These are phyloP conservation scores for Aspergillus pseudonomiae DNA, from an alignment of 2,329 filamentous ascomycete species.

Conservation along the genomic window DNA sequence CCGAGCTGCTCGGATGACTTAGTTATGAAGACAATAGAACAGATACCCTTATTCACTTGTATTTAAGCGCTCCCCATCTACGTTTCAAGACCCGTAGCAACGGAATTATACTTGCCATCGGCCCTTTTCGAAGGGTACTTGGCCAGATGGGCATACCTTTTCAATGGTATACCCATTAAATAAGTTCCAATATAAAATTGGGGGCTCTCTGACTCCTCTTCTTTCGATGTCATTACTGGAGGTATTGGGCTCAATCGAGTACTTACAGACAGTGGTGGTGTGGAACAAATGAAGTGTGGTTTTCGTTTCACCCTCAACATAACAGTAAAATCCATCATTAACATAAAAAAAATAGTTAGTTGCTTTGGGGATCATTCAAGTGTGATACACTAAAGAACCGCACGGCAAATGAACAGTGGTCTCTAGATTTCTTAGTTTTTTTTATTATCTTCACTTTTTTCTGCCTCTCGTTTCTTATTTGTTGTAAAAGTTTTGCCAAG, in stretches of 20 bases:
- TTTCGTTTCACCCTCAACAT: slow-evolving; percentile 47
- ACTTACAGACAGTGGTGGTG: slow-evolving; percentile 22
- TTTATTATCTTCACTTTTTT: background rate
- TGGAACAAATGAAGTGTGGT: slow-evolving; percentile 28
- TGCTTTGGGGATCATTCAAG: background rate
- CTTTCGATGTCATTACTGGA: slow-evolving; percentile 12
- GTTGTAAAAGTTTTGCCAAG: background rate
- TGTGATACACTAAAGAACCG: background rate
- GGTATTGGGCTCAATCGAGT: slow-evolving; percentile 29
- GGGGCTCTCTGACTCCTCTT: slow-evolving; percentile 43
- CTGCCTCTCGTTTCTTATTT: background rate
- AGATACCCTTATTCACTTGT: slow-evolving; percentile 19
- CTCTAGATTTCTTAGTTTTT: background rate
- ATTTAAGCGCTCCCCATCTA: background rate
- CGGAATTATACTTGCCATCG: slow-evolving; percentile 8
- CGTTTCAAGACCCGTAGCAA: background rate
- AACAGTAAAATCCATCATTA: background rate
- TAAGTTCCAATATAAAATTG: slow-evolving; percentile 34
- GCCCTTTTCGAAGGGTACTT: background rate
- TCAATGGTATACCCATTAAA: slow-evolving; percentile 24
- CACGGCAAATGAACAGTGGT: background rate
- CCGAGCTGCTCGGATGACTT: slow-evolving; percentile 49
- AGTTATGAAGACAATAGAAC: slow-evolving; percentile 18
- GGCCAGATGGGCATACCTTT: slow-evolving; percentile 19
- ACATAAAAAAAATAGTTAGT: background rate